Evolutionary conservation across 768 basidiomycete species (phyloP).

Genomic region (Suillus variegatus): DNA sequence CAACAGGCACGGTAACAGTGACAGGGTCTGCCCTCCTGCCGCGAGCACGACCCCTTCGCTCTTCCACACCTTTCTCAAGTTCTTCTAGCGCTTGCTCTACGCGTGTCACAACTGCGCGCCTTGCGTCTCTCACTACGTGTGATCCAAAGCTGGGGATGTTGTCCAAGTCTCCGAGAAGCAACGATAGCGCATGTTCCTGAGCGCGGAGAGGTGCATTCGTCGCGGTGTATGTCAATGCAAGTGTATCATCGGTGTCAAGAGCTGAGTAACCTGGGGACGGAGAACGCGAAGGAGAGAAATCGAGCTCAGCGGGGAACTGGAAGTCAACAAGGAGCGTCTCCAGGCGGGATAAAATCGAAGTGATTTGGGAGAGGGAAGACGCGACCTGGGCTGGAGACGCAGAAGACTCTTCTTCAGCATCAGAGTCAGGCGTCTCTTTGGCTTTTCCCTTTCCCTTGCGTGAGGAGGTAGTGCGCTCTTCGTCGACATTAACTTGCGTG

Average conservation of each 20-base stretch:
- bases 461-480: not conserved
- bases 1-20: not conserved
- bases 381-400: conserved; percentile 8
- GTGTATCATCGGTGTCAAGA: conserved; percentile 15
- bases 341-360: conserved; percentile 44
- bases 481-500: not conserved
- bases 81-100: conserved; percentile 61
- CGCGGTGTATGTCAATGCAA: conserved; percentile 55
- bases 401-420: conserved; percentile 16
- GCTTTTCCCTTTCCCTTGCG: conserved; percentile 40
- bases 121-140: conserved; percentile 44
- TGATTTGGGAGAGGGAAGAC: conserved; percentile 39
- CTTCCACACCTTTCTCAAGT: conserved; percentile 49
- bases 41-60: conserved; percentile 29
- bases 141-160: conserved; percentile 63
- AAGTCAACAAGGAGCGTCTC: conserved; percentile 38
- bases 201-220: conserved; percentile 61
- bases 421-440: conserved; percentile 24
- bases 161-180: conserved; percentile 59
- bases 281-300: conserved; percentile 28
- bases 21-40: not conserved
- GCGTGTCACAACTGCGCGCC: conserved; percentile 55
- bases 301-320: conserved; percentile 34
- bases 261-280: conserved; percentile 12
- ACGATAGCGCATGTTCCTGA: conserved; percentile 61